Conservation (phyloP, 768 basidiomycete species). For the Mycena olivaceomarginata region DNA sequence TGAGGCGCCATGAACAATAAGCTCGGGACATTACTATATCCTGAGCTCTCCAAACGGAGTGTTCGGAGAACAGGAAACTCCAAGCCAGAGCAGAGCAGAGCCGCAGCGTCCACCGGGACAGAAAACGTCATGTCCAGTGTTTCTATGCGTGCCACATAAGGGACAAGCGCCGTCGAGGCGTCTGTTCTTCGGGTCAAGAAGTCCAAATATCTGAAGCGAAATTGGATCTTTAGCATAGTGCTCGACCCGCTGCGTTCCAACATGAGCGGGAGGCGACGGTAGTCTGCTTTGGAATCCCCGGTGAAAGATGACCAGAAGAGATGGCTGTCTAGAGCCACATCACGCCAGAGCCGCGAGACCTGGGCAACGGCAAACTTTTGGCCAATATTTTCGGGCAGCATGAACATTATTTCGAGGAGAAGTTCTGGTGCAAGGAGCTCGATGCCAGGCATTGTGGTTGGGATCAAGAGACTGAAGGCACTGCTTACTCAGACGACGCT, state of each 20-base stretch:
- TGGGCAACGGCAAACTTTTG: no score
- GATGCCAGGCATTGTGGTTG: no score
- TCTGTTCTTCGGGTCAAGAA: background rate
- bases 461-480: no score
- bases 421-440: no score
- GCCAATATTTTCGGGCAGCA: no score
- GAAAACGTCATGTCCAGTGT: background rate
- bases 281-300: background rate
- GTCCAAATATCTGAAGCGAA: background rate
- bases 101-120: background rate
- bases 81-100: background rate
- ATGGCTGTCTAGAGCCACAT: background rate
- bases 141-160: background rate
- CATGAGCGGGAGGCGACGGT: background rate
- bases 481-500: no score
- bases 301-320: slow-evolving; percentile 13
- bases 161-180: background rate
- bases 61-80: slow-evolving; percentile 1
- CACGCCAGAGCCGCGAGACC: no score
- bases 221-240: background rate
- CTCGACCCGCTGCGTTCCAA: slow-evolving; percentile 10
- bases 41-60: background rate
- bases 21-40: background rate
- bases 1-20: background rate
- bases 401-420: no score